These are phyloP conservation scores for Lasiodiplodia citricola DNA, from an alignment of 2,329 filamentous ascomycete genomes.

Conservation along the genomic window DNA sequence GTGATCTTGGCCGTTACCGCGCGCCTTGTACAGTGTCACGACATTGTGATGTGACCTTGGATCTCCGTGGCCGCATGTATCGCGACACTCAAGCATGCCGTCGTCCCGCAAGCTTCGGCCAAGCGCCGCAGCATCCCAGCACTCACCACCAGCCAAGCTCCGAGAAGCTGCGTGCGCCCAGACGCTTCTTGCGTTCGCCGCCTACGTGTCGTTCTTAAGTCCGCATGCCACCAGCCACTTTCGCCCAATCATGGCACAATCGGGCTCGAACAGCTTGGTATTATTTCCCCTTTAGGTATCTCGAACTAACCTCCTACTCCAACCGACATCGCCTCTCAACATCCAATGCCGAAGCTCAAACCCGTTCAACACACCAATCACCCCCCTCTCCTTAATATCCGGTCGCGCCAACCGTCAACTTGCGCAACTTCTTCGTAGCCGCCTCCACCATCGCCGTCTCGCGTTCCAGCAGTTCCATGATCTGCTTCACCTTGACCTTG, in stretches of 20 bases:
- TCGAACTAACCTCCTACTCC: background rate
- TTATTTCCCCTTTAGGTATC: conserved; percentile 25
- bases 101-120: conserved; percentile 14
- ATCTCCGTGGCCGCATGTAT: conserved; percentile 1
- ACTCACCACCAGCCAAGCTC: conserved; percentile 3
- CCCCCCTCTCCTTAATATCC: conserved; percentile 14
- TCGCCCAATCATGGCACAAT: background rate
- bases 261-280: conserved; percentile 13
- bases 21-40: conserved; percentile 17
- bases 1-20: conserved; percentile 11
- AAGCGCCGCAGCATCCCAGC: conserved; percentile 9
- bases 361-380: conserved; percentile 1
- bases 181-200: conserved; percentile 2
- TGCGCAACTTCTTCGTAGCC: conserved; percentile 37
- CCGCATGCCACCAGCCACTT: background rate
- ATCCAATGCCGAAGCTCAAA: conserved; percentile 13
- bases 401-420: conserved; percentile 27
- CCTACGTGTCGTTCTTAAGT: conserved; percentile 17
- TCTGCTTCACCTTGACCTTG: conserved; percentile 41
- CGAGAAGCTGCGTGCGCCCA: background rate
- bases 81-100: background rate
- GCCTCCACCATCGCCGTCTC: conserved; percentile 42
- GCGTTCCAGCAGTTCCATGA: conserved; percentile 40
- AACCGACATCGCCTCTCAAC: background rate
- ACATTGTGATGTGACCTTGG: conserved; percentile 17